phyloP scores from a whole-genome alignment of 768 basidiomycete genomes.

The Kwoniella sp. region DNA sequence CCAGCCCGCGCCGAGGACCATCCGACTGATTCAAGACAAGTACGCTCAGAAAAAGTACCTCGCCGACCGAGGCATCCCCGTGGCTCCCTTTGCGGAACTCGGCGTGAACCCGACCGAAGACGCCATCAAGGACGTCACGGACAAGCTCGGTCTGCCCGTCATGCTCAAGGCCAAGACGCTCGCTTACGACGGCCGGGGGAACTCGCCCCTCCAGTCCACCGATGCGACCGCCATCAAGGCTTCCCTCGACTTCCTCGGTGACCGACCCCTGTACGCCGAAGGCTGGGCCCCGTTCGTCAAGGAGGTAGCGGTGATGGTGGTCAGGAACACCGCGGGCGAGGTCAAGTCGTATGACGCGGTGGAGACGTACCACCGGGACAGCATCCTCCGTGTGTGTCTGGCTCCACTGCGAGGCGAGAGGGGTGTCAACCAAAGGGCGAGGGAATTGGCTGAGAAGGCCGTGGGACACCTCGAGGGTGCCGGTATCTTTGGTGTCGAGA shows the following conservation, averaged over 20 bases:
- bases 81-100: constrained; percentile 63
- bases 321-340: constrained; percentile 68
- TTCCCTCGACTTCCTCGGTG: constrained; percentile 56
- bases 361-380: constrained; percentile 91
- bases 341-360: constrained; percentile 82
- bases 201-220: constrained; percentile 65
- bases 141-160: constrained; percentile 69
- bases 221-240: constrained; percentile 54
- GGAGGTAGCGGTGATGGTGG: constrained; percentile 97
- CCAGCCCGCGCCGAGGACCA: constrained; percentile 71
- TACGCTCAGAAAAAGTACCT: constrained; percentile 65
- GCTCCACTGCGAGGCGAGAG: constrained; percentile 65
- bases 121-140: constrained; percentile 54
- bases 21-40: constrained; percentile 77
- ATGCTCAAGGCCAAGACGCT: constrained; percentile 96
- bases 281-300: constrained; percentile 83
- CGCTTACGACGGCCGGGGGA: constrained; percentile 94
- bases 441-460: constrained; percentile 71
- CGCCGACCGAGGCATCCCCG: constrained; percentile 54
- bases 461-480: constrained; percentile 75
- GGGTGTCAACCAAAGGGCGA: constrained; percentile 63
- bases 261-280: constrained; percentile 83
- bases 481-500: constrained; percentile 95
- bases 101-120: constrained; percentile 56
- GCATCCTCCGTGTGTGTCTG: constrained; percentile 86